Percentiles rank a stretch among this genome's conserved stretches.
These are phyloP conservation scores for Pyrrhoderma noxium DNA, from an alignment of 1,284 basidiomycete genomes.

Conservation along the genomic window DNA sequence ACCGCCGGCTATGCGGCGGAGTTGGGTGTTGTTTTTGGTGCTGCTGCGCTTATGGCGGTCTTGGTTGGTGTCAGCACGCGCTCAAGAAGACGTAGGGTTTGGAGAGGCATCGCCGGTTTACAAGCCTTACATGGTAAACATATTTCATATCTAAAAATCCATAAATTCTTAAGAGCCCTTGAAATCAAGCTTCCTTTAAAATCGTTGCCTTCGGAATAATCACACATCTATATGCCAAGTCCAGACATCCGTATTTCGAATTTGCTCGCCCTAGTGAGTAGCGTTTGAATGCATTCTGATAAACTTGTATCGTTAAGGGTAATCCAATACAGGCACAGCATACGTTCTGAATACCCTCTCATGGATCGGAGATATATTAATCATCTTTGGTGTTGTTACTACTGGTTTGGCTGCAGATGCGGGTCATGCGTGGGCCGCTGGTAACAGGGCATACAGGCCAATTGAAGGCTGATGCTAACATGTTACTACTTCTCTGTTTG, in stretches of 20 bases:
- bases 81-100: constrained; percentile 63
- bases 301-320: constrained; percentile 8
- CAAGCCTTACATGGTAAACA: constrained; percentile 51
- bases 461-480: constrained; percentile 4
- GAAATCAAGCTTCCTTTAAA: constrained; percentile 45
- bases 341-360: constrained; percentile 52
- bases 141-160: too few relatives aligned
- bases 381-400: constrained; percentile 45
- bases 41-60: constrained; percentile 48
- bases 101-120: constrained; percentile 61
- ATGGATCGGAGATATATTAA: constrained; percentile 51
- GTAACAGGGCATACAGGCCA: constrained; percentile 52
- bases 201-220: constrained; percentile 56
- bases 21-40: constrained; percentile 55
- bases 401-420: constrained; percentile 62
- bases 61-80: constrained; percentile 64
- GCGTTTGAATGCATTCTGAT: neutral
- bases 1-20: constrained; percentile 60
- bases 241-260: constrained; percentile 44
- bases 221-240: constrained; percentile 49
- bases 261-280: constrained; percentile 51
- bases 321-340: constrained; percentile 40
- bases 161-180: too few relatives aligned
- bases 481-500: neutral
- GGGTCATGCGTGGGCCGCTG: constrained; percentile 69